Evolutionary conservation across 441 rosid species (phyloP), one percentile per base, ranked within the genome.

Genomic region (Euphorbia schlechtendalii): DNA sequence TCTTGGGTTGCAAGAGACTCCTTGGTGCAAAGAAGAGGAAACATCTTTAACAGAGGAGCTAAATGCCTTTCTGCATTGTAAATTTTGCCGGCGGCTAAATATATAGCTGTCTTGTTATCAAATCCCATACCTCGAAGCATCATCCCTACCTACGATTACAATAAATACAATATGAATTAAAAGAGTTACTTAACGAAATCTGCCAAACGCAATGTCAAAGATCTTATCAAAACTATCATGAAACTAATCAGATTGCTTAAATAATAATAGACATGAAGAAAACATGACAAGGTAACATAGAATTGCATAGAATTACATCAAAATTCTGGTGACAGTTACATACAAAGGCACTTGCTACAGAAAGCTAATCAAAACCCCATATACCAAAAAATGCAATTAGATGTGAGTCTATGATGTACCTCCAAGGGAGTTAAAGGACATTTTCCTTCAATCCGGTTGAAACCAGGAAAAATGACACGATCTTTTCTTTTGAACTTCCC

Each of bases 41-140:
- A 93, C 97, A 93, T 88, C 80, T 81, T 82, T 56, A 48, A 43
- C 38, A 93, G 70, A 45, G 96, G 95, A 75, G 85, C 82, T 69
- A 90, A 71, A 75, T 93, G 78, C 63, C 71, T 82, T 67, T 85
- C 87, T 45, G 86, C 86, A 60, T 77, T 80, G 79, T 88, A 90
- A 65, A 93, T 78, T 73, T 73, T 75, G 55, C 99, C 99, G 0
- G 97, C 88, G 62, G 99, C 99, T 72, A 90, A 71, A 78, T 83
- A 93, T 72, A 93, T 86, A 12, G 95, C 80, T 30, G 93, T 93
- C 61, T 73, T 82, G 74, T 86, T 90, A 77, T 80, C 90, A 65
- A 93, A 90, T 76, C 99, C 99, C 97, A 93, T 93, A 69, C 96
- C 97, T 30, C 88, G 87, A 48, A 93, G 84, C 88, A 93, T 83